Base-by-base conservation (phyloP, 2,329 filamentous ascomycete genomes). In the Microcera coccophila region DNA sequence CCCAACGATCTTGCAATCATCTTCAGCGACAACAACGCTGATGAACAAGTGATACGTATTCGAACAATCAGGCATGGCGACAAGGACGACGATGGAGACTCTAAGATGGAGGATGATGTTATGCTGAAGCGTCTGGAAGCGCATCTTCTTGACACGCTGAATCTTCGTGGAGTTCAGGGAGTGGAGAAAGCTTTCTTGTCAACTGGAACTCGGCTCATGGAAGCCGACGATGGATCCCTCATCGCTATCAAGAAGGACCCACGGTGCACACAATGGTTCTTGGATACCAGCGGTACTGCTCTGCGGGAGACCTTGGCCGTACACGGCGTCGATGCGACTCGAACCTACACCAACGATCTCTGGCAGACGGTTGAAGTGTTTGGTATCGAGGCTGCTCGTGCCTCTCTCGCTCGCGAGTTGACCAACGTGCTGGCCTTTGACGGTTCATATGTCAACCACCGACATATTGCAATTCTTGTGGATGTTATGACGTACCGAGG, bases 391-490 rank as follows among this genome's bases (percentile, higher is more conserved):
- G 94, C 90, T 53, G 90, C 90, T 48, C 85, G 93, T 60, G 82
- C 86, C 36, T 87, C 90, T 41, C 75, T 98, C 44, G 82, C 95
- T 55, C 84, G 85, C 48, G 94, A 98, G 64, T 70, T 98, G 74
- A 89, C 86, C 21, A 84, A 89, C 60, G 93, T 99, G 63, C 71
- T 99, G 72, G 90, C 93, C 19, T 98, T 98, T 64, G 93, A 97
- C 64, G 94, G 94, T 79, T 97, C 93, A 12, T 98, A 98, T 65
- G 93, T 98, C 78, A 98, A 98, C 67, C 90, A 97, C 71, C 90
- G 93, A 60, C 93, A 98, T 73, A 82, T 98, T 73, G 87, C 90
- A 36, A 81, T 98, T 26, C 77, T 98, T 40, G 90, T 94, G 52
- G 93, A 98, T 70, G 89, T 98, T 50, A 98, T 98, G 93, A 96